These are phyloP conservation scores for Ogataea methylovora DNA, from an alignment of 805 yeast genomes.

Conservation along the genomic window DNA sequence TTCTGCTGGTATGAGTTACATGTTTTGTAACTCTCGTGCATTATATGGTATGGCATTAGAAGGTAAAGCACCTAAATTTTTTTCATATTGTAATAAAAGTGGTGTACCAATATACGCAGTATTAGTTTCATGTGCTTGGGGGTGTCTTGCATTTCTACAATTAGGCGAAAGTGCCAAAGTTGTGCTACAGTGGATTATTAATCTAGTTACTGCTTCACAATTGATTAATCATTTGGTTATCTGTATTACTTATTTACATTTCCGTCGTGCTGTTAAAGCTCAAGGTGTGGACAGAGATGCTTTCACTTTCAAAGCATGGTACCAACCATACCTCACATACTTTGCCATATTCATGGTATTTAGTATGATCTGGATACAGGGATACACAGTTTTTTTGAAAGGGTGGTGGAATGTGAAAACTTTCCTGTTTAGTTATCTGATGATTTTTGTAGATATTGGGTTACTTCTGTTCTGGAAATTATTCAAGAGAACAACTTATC, in stretches of 20 bases:
- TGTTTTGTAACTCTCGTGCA: constrained; percentile 60
- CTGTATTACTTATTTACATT: constrained; percentile 51
- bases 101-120: constrained; percentile 75
- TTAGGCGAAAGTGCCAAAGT: constrained; percentile 49
- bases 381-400: constrained; percentile 35
- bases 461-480: constrained; percentile 30
- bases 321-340: constrained; percentile 19
- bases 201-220: constrained; percentile 64
- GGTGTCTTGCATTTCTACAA: constrained; percentile 61
- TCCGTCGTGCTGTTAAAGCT: constrained; percentile 47
- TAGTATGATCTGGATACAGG: constrained; percentile 35
- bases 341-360: constrained; percentile 15
- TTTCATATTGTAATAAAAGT: constrained; percentile 50
- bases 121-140: constrained; percentile 47
- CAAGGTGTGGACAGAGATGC: constrained; percentile 40
- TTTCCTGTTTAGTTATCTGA: constrained; percentile 33
- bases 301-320: constrained; percentile 46
- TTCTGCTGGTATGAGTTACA: constrained; percentile 77
- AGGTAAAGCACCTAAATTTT: constrained; percentile 67
- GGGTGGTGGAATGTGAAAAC: constrained; percentile 29
- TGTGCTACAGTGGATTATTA: constrained; percentile 68
- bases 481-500: constrained; percentile 27
- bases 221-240: constrained; percentile 54
- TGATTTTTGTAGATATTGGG: constrained; percentile 30
- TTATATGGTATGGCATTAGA: constrained; percentile 62